Evolutionary conservation across 2,329 filamentous ascomycete species (phyloP), one percentile per base, ranked within the genome.

Genomic region (Ilyonectria robusta): DNA sequence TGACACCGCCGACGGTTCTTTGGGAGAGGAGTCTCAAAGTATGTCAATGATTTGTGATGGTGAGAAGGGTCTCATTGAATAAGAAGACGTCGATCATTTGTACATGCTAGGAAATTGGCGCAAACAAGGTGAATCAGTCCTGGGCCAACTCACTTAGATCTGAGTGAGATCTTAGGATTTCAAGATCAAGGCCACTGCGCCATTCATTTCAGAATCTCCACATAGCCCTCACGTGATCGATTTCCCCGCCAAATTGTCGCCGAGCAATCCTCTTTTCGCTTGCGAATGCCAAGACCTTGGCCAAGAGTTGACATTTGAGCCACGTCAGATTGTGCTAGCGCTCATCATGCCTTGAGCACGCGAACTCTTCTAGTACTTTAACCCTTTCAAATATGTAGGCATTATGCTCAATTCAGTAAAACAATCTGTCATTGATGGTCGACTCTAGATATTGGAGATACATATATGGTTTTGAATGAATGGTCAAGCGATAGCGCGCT

Each of bases 271-370:
- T 33, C 13, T 7, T 26, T 8, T 50, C 17, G 17, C 26, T 51
- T 33, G 48, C 7, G 26, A 51, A 19, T 51, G 48, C 48, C 48
- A 51, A 51, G 48, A 6, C 19, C 47, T 50, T 33, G 48, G 29
- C 23, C 6, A 17, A 48, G 1, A 8, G 40, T 42, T 8, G 15
- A 33, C 11, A 11, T 9, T 33, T 11, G 31, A 26, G 26, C 4
- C 26, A 26, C 26, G 26, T 26, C 26, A 26, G 26, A 26, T 26
- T 26, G 26, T 26, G 26, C 26, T 5, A 26, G 26, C 6, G 26
- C 26, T 26, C 26, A 26, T 26, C 23, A 5, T 6, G 26, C 5
- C 26, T 26, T 26, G 5, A 26, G 26, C 26, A 26, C 6, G 26
- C 26, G 26, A 26, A 26, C 26, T 26, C 26, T 26, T 26, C 26